Base-by-base conservation (phyloP, 768 basidiomycete genomes). In the Rubroboletus pulcherrimus region DNA sequence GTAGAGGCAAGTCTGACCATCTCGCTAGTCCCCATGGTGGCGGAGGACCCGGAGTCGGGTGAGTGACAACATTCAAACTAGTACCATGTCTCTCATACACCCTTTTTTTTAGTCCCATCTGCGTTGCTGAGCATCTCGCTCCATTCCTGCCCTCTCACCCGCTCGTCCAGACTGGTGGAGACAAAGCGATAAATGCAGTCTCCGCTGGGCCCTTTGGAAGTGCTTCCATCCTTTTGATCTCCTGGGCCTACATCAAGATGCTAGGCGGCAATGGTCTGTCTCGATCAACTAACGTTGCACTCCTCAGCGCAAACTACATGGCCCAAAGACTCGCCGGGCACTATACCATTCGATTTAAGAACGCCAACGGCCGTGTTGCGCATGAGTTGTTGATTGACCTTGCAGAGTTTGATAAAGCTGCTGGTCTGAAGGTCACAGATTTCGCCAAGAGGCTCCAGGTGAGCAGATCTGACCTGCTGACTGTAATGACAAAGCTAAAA, bases 161-260 rank as follows among this genome's bases (percentile, higher is more conserved):
- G 1, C 67, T 87, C 30, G 73, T 94, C 56, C 71, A 80, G 24
- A 83, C 79, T 9, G 86, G 85, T 37, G 85, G 86, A 11, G 69
- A 77, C n/a, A 73, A 82, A 48, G 84, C 88, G 2, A 98, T 99
- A 58, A 77, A 87, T 31, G 91, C 97, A 7, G 88, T 98, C 44
- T 85, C 96, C 9, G 91, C 91, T 0, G 93, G 90, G 2, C 97
- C 94, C 0, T 98, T 85, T 68, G 96, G 97, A 43, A 95, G 93
- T 61, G 91, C 97, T 3, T 95, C 93, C 7, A 94, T 99, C 65
- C 86, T 91, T 45, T 80, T 95, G 57, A 98, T 98, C 65, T 98
- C 95, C 0, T 98, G 96, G 95, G 96, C 97, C 12, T 99, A 97
- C 73, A 92, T 97, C 80, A 96, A 91, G 77, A 98, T 99, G 97